Evolutionary conservation across 1,284 basidiomycete genomes (phyloP).

Genomic region (Melampsora abietis-canadensis): DNA sequence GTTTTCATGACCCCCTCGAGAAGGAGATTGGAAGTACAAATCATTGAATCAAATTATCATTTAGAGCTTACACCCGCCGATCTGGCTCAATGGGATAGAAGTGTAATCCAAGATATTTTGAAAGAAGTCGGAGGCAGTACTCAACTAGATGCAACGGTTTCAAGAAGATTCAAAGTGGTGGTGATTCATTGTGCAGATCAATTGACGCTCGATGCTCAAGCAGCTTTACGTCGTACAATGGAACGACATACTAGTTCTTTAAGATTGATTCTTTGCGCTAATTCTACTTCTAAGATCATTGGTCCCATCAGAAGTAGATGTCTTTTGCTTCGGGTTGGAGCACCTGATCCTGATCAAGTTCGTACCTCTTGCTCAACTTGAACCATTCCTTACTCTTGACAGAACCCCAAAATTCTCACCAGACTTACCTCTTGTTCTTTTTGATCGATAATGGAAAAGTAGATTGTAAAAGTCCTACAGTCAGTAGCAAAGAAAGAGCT

Average conservation of each 20-base stretch:
- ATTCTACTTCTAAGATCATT: conserved; percentile 92
- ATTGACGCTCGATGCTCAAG: conserved; percentile 90
- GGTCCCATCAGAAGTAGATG: conserved; percentile 95
- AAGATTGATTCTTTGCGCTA: conserved; percentile 95
- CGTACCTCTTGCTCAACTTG: neutral
- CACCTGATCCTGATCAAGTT: conserved; percentile 68
- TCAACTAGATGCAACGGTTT: conserved; percentile 91
- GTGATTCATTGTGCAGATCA: conserved; percentile 97
- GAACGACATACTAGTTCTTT: conserved; percentile 99
- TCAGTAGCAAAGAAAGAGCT: conserved; percentile 78
- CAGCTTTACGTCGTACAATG: conserved; percentile 94
- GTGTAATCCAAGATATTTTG: conserved; percentile 92
- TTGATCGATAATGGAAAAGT: neutral
- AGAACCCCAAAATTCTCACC: neutral
- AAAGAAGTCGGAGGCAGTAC: conserved; percentile 99
- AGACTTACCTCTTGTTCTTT: neutral
- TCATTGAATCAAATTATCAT: conserved; percentile 96
- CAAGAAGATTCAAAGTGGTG: conserved; percentile 97
- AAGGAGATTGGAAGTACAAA: conserved; percentile 91
- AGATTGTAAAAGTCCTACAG: conserved; percentile 74
- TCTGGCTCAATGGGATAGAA: conserved; percentile 90
- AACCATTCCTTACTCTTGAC: neutral
- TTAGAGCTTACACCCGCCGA: conserved; percentile 97
- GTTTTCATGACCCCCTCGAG: conserved; percentile 92
- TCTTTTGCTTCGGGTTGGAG: conserved; percentile 86